These are phyloP conservation scores for Fusarium nanum DNA, from an alignment of 2,329 filamentous ascomycete species.

Conservation along the genomic window DNA sequence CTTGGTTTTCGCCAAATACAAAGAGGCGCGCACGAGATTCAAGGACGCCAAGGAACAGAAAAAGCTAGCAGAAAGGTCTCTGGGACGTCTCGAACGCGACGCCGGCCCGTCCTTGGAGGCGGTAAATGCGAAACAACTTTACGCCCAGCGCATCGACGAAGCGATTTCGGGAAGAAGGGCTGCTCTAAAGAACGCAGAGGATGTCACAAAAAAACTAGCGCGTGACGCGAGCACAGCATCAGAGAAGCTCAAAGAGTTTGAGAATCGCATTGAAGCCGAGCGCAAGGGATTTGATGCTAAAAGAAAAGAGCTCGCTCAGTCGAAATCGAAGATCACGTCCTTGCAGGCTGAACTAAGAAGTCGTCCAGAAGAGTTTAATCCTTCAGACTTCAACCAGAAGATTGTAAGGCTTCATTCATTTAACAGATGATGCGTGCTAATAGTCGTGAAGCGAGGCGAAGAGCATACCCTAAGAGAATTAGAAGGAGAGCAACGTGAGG, in stretches of 20 bases:
- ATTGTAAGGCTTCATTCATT: constrained; percentile 65
- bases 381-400: constrained; percentile 75
- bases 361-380: constrained; percentile 74
- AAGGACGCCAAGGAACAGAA: constrained; percentile 66
- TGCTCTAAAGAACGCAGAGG: constrained; percentile 66
- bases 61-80: constrained; percentile 65
- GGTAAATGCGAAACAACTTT: constrained; percentile 76
- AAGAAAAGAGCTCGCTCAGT: constrained; percentile 61
- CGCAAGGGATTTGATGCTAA: constrained; percentile 61
- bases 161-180: constrained; percentile 67
- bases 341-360: constrained; percentile 73
- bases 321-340: constrained; percentile 68
- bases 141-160: constrained; percentile 67
- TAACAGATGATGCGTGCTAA: constrained; percentile 31
- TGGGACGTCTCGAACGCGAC: constrained; percentile 68
- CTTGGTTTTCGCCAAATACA: constrained; percentile 74
- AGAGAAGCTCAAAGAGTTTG: constrained; percentile 58
- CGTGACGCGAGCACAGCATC: constrained; percentile 51
- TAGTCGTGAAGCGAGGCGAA: constrained; percentile 64
- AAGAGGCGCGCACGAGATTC: constrained; percentile 61
- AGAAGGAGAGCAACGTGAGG: constrained; percentile 55
- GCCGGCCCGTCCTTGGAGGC: constrained; percentile 75
- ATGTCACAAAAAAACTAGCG: constrained; percentile 59
- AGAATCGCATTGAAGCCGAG: constrained; percentile 62
- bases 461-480: constrained; percentile 68